Evolutionary conservation across 2,329 filamentous ascomycete genomes (phyloP).

Genomic region (Didymella pinodella): DNA sequence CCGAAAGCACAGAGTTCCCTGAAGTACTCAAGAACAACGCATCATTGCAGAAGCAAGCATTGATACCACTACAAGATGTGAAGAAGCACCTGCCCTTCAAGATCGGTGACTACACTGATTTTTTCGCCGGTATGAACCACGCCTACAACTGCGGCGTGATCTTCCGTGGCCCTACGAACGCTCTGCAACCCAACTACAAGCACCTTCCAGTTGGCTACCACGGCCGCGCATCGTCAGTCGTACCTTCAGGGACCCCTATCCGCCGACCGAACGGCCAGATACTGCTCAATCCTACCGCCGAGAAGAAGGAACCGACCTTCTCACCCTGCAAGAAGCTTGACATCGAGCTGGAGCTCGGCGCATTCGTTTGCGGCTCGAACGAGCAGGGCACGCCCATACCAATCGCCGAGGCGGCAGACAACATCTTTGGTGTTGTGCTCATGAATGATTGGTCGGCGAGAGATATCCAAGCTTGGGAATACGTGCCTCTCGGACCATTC

Average conservation of each 20-base stretch:
- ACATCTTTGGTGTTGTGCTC: slow-evolving; percentile 80
- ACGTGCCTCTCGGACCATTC: slow-evolving; percentile 82
- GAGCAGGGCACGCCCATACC: slow-evolving; percentile 69
- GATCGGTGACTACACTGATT: slow-evolving; percentile 86
- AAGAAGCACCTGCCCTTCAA: slow-evolving; percentile 76
- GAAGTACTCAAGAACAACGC: slow-evolving; percentile 70
- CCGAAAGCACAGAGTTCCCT: slow-evolving; percentile 65
- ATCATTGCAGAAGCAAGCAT: slow-evolving; percentile 62
- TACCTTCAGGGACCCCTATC: slow-evolving; percentile 76
- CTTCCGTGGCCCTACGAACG: slow-evolving; percentile 75
- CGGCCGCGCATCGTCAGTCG: slow-evolving; percentile 76
- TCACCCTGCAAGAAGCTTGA: slow-evolving; percentile 73
- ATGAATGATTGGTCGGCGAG: slow-evolving; percentile 89
- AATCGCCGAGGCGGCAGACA: slow-evolving; percentile 70
- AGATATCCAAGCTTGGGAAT: slow-evolving; percentile 86
- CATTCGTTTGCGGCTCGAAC: slow-evolving; percentile 73
- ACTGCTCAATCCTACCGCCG: slow-evolving; percentile 67
- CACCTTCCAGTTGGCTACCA: slow-evolving; percentile 85
- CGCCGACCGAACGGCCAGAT: slow-evolving; percentile 80
- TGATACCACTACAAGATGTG: slow-evolving; percentile 67
- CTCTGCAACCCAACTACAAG: slow-evolving; percentile 81
- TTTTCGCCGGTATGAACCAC: slow-evolving; percentile 82
- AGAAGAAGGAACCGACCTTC: slow-evolving; percentile 69
- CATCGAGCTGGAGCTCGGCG: slow-evolving; percentile 81
- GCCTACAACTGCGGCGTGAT: slow-evolving; percentile 75